Percentiles rank a stretch among this genome's conserved stretches.
phyloP scores from a whole-genome alignment of 2,329 filamentous ascomycete species.

The Fusarium nematophilum region DNA sequence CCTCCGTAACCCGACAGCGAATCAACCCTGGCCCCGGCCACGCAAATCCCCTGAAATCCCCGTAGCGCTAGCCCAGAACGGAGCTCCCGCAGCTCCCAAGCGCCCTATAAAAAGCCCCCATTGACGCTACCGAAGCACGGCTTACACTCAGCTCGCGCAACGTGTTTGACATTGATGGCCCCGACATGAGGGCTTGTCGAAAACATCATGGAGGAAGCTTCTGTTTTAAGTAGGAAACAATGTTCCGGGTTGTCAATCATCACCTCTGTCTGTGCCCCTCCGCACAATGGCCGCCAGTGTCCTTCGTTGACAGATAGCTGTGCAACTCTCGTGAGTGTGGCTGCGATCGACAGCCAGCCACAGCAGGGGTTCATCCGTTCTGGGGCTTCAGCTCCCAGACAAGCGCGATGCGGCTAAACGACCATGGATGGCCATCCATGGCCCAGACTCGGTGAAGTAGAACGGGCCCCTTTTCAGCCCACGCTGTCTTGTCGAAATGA shows the following conservation, averaged over 20 bases:
- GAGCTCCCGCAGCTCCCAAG: constrained; percentile 27
- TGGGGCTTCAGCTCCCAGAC: constrained; percentile 27
- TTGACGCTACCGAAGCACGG: constrained; percentile 19
- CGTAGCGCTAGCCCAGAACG: constrained; percentile 27
- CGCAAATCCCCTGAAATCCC: constrained; percentile 36
- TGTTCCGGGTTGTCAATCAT: neutral
- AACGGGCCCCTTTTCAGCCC: constrained; percentile 29
- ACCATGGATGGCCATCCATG: neutral
- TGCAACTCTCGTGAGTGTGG: constrained; percentile 5
- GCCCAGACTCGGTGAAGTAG: neutral
- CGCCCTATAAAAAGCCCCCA: constrained; percentile 25
- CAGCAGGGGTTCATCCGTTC: constrained; percentile 10
- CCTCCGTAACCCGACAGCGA: constrained; percentile 24
- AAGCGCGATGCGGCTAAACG: constrained; percentile 26
- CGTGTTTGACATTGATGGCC: constrained; percentile 6
- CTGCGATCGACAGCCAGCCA: constrained; percentile 9
- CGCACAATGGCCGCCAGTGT: neutral
- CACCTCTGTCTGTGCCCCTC: neutral
- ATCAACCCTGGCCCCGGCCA: constrained; percentile 34
- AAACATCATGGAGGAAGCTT: no score
- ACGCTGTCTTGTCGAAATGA: constrained; percentile 23
- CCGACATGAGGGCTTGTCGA: no score
- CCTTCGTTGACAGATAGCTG: neutral
- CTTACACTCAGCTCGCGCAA: constrained; percentile 23
- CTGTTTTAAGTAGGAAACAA: neutral